A percentile compares a stretch with the other conserved stretches of the same genome.
Evolutionary conservation across 345 rosid species (phyloP).

Genomic region (Syzygium aromaticum): DNA sequence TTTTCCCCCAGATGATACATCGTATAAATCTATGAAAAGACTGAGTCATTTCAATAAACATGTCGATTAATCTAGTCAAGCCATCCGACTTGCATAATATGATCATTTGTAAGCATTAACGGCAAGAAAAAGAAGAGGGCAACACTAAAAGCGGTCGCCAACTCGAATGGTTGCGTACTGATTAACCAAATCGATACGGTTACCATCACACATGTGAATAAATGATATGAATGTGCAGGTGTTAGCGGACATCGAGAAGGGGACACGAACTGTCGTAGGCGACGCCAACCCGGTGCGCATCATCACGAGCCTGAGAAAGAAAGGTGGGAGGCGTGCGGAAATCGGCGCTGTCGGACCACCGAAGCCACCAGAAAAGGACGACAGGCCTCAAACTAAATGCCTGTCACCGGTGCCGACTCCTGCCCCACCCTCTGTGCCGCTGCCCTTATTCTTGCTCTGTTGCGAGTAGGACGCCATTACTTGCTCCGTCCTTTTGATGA

Average conservation of each 20-base stretch:
- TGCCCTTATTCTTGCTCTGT: background rate
- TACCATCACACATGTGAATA: background rate
- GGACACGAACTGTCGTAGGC: conserved; percentile 2
- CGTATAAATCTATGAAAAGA: no score
- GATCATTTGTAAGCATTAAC: background rate
- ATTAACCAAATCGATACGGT: background rate
- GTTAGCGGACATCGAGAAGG: conserved; percentile 9
- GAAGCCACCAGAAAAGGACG: background rate
- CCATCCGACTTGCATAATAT: no score
- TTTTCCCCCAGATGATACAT: no score
- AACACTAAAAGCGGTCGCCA: background rate
- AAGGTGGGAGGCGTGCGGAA: background rate
- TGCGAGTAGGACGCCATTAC: background rate
- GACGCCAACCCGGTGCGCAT: conserved; percentile 8
- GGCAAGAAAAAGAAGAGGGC: background rate
- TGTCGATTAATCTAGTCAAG: no score
- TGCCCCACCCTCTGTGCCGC: background rate
- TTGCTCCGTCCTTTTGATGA: background rate
- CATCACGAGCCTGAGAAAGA: background rate
- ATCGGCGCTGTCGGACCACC: conserved; percentile 2
- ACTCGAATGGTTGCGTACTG: background rate
- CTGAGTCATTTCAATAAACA: no score
- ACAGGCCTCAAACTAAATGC: background rate
- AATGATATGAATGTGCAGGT: background rate
- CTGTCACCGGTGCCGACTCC: background rate